Evolutionary conservation across 2,329 filamentous ascomycete genomes (phyloP).

Genomic region (Penicillium fuscoglaucum): DNA sequence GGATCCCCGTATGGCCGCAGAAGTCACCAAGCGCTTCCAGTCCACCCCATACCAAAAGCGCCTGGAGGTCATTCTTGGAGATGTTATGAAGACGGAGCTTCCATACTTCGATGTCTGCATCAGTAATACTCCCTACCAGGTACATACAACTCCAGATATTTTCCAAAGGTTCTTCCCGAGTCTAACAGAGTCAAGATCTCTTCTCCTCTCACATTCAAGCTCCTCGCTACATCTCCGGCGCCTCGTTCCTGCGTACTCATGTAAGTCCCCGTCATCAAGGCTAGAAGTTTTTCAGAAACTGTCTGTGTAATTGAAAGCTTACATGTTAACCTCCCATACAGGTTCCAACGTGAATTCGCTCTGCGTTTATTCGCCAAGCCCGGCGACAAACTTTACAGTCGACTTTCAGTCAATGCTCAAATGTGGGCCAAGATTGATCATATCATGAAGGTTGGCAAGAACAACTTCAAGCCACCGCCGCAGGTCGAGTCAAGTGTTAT

Average conservation of each 20-base stretch:
- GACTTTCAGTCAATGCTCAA: slow-evolving; percentile 89
- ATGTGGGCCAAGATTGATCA: slow-evolving; percentile 75
- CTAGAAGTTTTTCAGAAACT: not conserved
- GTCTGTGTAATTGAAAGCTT: not conserved
- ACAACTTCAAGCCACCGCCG: slow-evolving; percentile 95
- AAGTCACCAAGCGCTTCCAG: slow-evolving; percentile 90
- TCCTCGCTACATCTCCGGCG: slow-evolving; percentile 77
- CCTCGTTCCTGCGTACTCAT: slow-evolving; percentile 86
- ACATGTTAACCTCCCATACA: slow-evolving; percentile 8
- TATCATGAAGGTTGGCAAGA: slow-evolving; percentile 91
- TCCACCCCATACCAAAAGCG: slow-evolving; percentile 81
- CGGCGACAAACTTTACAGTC: slow-evolving; percentile 83
- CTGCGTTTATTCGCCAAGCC: slow-evolving; percentile 84
- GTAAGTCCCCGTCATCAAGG: slow-evolving; percentile 35
- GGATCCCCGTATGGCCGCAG: slow-evolving; percentile 94
- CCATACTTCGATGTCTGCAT: slow-evolving; percentile 83
- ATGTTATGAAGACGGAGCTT: slow-evolving; percentile 86
- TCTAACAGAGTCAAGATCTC: slow-evolving; percentile 64
- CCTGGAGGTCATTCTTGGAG: slow-evolving; percentile 83
- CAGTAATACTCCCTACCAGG: slow-evolving; percentile 71
- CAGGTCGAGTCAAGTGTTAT: slow-evolving; percentile 91
- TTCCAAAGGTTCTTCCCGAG: not conserved
- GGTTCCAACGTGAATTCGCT: slow-evolving; percentile 81
- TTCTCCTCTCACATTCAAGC: slow-evolving; percentile 85
- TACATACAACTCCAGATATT: slow-evolving; percentile 29